These are phyloP conservation scores for Aspergillus egyptiacus DNA, from an alignment of 495 filamentous ascomycete genomes.

Conservation along the genomic window DNA sequence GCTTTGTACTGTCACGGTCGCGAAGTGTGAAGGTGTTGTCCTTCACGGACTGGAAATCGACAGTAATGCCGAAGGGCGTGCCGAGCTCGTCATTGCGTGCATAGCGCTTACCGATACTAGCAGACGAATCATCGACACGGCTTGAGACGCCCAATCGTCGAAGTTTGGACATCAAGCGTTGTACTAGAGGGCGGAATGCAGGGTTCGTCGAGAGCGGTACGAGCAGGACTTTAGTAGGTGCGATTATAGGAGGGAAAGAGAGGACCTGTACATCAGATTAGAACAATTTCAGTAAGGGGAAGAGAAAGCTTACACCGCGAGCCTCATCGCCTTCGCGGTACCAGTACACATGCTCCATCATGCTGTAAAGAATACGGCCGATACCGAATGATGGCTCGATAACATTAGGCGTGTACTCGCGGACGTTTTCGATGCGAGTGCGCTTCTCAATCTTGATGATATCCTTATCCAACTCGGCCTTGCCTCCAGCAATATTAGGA, in stretches of 20 bases:
- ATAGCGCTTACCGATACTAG: slow-evolving; percentile 65
- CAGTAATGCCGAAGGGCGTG: slow-evolving; percentile 60
- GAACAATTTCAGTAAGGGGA: slow-evolving; percentile 3
- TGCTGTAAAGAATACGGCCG: slow-evolving; percentile 68
- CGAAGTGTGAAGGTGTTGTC: slow-evolving; percentile 63
- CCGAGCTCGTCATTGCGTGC: slow-evolving; percentile 63
- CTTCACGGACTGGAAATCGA: slow-evolving; percentile 65
- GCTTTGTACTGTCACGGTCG: slow-evolving; percentile 61
- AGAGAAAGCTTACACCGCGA: slow-evolving; percentile 50
- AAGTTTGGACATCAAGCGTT: slow-evolving; percentile 46
- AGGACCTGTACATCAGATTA: slow-evolving; percentile 44
- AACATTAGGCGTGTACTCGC: slow-evolving; percentile 78
- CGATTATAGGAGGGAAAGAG: slow-evolving; percentile 59
- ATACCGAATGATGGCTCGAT: slow-evolving; percentile 86
- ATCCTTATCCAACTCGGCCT: slow-evolving; percentile 66
- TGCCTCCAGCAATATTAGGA: slow-evolving; percentile 53
- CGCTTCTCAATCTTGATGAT: slow-evolving; percentile 65
- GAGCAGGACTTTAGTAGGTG: slow-evolving; percentile 65
- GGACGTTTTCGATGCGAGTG: slow-evolving; percentile 59
- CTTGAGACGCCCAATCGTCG: slow-evolving; percentile 54
- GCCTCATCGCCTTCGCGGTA: slow-evolving; percentile 56
- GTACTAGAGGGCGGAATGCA: slow-evolving; percentile 52
- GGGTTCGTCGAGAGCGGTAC: slow-evolving; percentile 57
- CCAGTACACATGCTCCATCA: slow-evolving; percentile 80
- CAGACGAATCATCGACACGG: slow-evolving; percentile 60